These are phyloP conservation scores for Jatropha multifida DNA, from an alignment of 441 rosid genomes.

Conservation along the genomic window DNA sequence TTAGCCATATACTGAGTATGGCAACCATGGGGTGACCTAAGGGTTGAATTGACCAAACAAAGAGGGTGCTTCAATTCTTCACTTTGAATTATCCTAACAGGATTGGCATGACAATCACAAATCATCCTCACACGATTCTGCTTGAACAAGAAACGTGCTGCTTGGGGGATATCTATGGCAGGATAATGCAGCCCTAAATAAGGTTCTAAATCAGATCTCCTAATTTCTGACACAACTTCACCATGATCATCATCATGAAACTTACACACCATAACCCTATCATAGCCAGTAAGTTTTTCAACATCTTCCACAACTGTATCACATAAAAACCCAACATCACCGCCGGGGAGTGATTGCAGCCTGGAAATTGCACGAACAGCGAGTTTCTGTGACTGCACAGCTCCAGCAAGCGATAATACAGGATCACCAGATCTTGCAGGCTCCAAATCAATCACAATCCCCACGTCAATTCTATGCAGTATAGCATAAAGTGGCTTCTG, in stretches of 20 bases:
- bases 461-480: slow-evolving; percentile 70
- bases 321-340: slow-evolving; percentile 70
- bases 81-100: slow-evolving; percentile 60
- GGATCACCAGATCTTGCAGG: slow-evolving; percentile 61
- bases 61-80: slow-evolving; percentile 61
- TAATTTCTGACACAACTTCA: slow-evolving; percentile 76
- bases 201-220: slow-evolving; percentile 83
- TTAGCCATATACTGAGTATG: slow-evolving; percentile 74
- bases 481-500: slow-evolving; percentile 75
- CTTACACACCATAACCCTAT: slow-evolving; percentile 82
- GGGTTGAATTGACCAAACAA: slow-evolving; percentile 70
- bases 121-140: slow-evolving; percentile 78
- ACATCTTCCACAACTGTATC: slow-evolving; percentile 87
- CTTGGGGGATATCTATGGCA: slow-evolving; percentile 81
- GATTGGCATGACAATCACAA: slow-evolving; percentile 66
- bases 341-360: slow-evolving; percentile 77
- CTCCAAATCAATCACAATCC: slow-evolving; percentile 81
- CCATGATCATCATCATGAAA: slow-evolving; percentile 92
- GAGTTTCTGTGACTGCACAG: slow-evolving; percentile 80
- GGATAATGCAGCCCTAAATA: slow-evolving; percentile 84
- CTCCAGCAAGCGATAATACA: slow-evolving; percentile 64
- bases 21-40: slow-evolving; percentile 70
- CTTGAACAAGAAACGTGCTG: slow-evolving; percentile 75
- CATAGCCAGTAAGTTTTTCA: slow-evolving; percentile 73
- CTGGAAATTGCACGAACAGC: slow-evolving; percentile 76